phyloP scores from a whole-genome alignment of 129 eudicot genomes.

The Scalesia atractyloides region DNA sequence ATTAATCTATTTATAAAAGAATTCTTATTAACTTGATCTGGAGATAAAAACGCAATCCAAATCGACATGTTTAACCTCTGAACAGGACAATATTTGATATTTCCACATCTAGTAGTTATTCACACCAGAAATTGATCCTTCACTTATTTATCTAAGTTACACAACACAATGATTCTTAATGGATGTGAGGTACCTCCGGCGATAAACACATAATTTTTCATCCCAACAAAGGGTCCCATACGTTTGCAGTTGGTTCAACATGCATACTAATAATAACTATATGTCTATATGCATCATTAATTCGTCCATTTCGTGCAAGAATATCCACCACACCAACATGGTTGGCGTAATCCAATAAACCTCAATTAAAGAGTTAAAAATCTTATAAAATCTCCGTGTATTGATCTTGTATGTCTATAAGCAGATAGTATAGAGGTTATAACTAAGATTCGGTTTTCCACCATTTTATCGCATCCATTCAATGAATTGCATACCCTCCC shows the following conservation, averaged over 20 bases:
- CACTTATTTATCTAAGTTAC: constrained; percentile 52
- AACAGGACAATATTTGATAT: not conserved
- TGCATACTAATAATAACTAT: constrained; percentile 56
- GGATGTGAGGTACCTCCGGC: constrained; percentile 80
- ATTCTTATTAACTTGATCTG: too few species aligned
- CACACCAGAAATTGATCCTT: constrained; percentile 39
- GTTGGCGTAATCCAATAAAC: constrained; percentile 54
- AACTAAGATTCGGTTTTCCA: constrained; percentile 67
- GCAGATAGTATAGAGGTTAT: constrained; percentile 71
- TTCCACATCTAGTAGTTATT: constrained; percentile 10
- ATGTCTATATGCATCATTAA: constrained; percentile 60
- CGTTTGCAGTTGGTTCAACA: constrained; percentile 58
- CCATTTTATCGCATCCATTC: constrained; percentile 79
- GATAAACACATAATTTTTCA: constrained; percentile 47
- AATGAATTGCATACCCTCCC: constrained; percentile 83
- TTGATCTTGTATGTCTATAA: constrained; percentile 80
- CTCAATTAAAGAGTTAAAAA: constrained; percentile 60
- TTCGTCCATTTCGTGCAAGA: constrained; percentile 74
- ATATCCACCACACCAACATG: constrained; percentile 88
- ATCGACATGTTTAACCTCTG: not conserved
- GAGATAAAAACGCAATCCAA: too few species aligned
- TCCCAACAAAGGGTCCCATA: constrained; percentile 84
- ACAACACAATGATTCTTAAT: constrained; percentile 33
- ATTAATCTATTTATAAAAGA: too few species aligned
- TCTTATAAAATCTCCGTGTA: constrained; percentile 61